Conservation (phyloP, 768 basidiomycete genomes). For the Daedaleopsis sinensis region DNA sequence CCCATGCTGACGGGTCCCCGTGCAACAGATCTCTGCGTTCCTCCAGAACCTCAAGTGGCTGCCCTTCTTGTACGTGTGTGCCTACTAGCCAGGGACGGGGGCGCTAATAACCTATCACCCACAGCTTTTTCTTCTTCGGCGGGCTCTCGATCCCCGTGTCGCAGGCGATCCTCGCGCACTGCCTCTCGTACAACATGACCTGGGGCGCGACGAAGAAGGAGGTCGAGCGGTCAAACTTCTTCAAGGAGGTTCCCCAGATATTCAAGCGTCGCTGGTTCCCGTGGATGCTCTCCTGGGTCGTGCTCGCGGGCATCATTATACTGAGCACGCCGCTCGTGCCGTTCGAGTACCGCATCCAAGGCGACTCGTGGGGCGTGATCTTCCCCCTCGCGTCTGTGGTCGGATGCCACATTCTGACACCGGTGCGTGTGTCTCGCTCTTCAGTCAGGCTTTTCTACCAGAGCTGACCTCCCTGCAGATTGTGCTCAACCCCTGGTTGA, state of each 20-base stretch:
- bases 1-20: background rate
- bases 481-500: constrained; percentile 86
- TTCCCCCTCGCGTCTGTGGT: constrained; percentile 71
- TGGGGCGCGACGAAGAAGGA: constrained; percentile 86
- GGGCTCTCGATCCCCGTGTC: constrained; percentile 74
- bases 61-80: constrained; percentile 43
- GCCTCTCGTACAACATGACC: constrained; percentile 77
- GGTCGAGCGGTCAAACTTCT: constrained; percentile 88
- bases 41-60: constrained; percentile 39
- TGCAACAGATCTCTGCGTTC: constrained; percentile 24
- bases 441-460: background rate
- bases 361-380: constrained; percentile 69
- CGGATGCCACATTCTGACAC: constrained; percentile 73
- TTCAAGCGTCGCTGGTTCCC: constrained; percentile 77
- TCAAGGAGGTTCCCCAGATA: constrained; percentile 87
- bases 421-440: constrained; percentile 48
- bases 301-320: constrained; percentile 61
- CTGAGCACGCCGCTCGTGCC: constrained; percentile 58
- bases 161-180: constrained; percentile 64
- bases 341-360: constrained; percentile 63
- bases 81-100: background rate
- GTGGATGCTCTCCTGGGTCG: constrained; percentile 54
- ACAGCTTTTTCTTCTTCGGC: constrained; percentile 78
- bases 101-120: constrained; percentile 2
- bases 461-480: constrained; percentile 45